Base-by-base conservation (phyloP, 192 early-diverging fungal species). In the Coemansia sp. region DNA sequence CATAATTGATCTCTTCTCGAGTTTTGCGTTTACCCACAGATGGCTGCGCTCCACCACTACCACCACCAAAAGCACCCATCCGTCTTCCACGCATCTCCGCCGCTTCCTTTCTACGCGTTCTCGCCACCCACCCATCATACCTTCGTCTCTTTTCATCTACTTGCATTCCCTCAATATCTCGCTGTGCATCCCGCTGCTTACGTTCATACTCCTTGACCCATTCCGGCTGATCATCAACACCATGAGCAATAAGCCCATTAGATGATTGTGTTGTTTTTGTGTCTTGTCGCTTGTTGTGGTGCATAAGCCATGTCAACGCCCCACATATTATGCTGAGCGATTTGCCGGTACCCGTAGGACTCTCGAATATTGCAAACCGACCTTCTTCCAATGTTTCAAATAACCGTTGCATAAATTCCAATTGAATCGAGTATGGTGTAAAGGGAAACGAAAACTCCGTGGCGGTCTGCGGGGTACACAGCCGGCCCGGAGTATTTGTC, bases 341-440 rank as follows among this genome's bases (percentile, higher is more conserved):
- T 77, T 97, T 97, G 32, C 96, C 94, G 1, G 95, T 97, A 1
- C 95, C 95, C 8, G 95, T 97, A 14, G 95, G 95, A 29, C 89
- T 91, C 73, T 97, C 95, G 63, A 97, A 93, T 12, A 97, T 86
- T 18, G 86, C 89, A 50, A 97, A 83, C 54, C 90, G 84, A 7
- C 84, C 69, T 17, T 84, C 50, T 33, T 92, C 88, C 17, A 94
- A 80, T 8, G 85, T 84, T 33, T 87, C 74, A 68, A 92, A 94
- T 45, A 96, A 71, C 25, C 73, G 74, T 28, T 72, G 61, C 93
- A 96, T 96, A 48, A 96, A 93, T 0, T 89, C 81, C 31, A 77
- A 63, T 67, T 96, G 94, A 50, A 94, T 92, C 4, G 25, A 16
- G 72, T 92, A 96, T 0, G 94, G 90, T 17, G 64, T 69, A 64